Conservation (phyloP, 306 rosid genomes). For the Begonia loranthoides region DNA sequence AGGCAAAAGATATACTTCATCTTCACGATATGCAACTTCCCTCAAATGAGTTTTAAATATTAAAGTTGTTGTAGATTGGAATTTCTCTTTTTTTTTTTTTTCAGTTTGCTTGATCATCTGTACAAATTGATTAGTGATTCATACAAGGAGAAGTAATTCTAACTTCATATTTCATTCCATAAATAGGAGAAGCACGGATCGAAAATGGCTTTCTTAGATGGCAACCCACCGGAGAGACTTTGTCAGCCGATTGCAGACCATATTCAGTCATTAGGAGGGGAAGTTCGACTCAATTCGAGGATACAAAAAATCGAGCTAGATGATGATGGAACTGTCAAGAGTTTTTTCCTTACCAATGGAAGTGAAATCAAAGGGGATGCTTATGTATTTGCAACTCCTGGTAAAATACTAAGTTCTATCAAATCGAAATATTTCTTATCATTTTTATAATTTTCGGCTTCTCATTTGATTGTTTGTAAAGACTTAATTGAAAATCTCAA, state of each 20-base stretch:
- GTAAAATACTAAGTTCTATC: conserved; percentile 17
- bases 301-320: conserved; percentile 71
- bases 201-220: conserved; percentile 98
- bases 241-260: conserved; percentile 86
- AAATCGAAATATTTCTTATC: neutral
- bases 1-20: no score
- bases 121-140: neutral
- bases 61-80: no score
- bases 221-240: conserved; percentile 93
- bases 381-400: conserved; percentile 84
- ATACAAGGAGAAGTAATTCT: neutral
- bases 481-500: no score
- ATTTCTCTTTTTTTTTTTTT: neutral
- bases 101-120: neutral
- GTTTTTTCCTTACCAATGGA: conserved; percentile 52
- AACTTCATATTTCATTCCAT: conserved; percentile 15
- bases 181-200: conserved; percentile 94
- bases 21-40: no score
- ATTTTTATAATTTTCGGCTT: conserved; percentile 1
- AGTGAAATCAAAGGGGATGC: conserved; percentile 74
- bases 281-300: conserved; percentile 74
- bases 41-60: no score
- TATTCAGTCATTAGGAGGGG: conserved; percentile 78
- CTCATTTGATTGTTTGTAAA: conserved; percentile 7
- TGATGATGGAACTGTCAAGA: conserved; percentile 76